Evolutionary conservation across 768 basidiomycete species (phyloP), one percentile per base, ranked within the genome.

Genomic region (Russula olivacea): DNA sequence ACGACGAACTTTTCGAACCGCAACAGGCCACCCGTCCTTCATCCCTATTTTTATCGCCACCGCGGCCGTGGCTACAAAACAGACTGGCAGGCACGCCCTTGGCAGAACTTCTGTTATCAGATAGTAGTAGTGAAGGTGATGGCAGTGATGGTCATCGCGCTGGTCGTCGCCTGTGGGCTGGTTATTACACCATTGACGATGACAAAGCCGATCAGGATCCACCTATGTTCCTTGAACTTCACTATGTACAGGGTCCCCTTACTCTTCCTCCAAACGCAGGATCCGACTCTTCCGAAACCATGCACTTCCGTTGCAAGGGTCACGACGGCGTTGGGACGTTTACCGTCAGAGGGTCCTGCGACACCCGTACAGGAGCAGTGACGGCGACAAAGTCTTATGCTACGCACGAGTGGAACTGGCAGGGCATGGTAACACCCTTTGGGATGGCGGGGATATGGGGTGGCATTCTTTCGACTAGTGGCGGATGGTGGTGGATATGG

Each of bases 401-500:
- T 1, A 19, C 9, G 38, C 40, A 41, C n/a, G 0, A 2, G 14
- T 55, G 58, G 48, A 2, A 28, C 0, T 59, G 58, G 63, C 30
- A 5, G 1, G 63, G 63, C 8, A 21, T 45, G 14, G 17, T 59
- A 6, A 64, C 63, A 4, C 58, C 63, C 6, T 59, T 64, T 55
- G 63, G 63, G 48, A 55, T 64, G 52, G 58, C 49, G 2, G 63
- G 63, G 8, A 23, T 15, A 14, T 64, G 63, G 63, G 32, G 32
- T 25, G 38, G 17, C 4, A 36, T 36, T 0, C 4, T 5, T 0
- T 1, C 12, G 43, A 11, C 3, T 45, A 5, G 2, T 4, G 0
- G 2, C 9, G 52, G 63, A n/a, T 55, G 53, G 53, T 64, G 53
- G 58, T 59, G 63, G 63, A 43, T 64, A 14, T 64, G 63, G 63